Evolutionary conservation across 768 basidiomycete species (phyloP).

Genomic region (Steccherinum ochraceum): DNA sequence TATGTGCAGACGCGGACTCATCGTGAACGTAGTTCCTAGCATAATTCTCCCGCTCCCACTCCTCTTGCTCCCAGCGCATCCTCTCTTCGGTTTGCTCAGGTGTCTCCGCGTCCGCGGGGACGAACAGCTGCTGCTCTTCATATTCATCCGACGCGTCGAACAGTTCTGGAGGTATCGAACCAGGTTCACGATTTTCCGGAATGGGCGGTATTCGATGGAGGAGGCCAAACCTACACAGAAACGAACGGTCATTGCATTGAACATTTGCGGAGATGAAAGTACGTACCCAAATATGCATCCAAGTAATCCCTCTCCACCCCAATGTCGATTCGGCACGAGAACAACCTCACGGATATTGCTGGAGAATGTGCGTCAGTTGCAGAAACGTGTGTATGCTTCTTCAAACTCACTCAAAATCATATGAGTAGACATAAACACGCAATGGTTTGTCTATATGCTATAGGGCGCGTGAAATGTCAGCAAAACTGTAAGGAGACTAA

Average conservation of each 20-base stretch:
- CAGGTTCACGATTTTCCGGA: slow-evolving; percentile 49
- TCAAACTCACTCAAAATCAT: slow-evolving; percentile 84
- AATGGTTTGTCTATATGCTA: slow-evolving; percentile 93
- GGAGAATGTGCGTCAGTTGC: slow-evolving; percentile 3
- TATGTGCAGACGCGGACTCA: slow-evolving; percentile 11
- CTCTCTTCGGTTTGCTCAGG: slow-evolving; percentile 17
- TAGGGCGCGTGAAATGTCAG: not conserved
- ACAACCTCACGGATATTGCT: slow-evolving; percentile 92
- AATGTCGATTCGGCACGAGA: slow-evolving; percentile 90
- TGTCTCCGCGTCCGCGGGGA: slow-evolving; percentile 70
- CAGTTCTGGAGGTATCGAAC: slow-evolving; percentile 51
- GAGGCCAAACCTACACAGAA: slow-evolving; percentile 64
- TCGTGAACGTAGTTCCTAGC: slow-evolving; percentile 15
- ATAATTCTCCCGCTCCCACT: slow-evolving; percentile 24
- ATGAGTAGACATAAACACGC: slow-evolving; percentile 92
- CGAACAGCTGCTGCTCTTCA: slow-evolving; percentile 63
- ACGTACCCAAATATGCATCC: slow-evolving; percentile 94
- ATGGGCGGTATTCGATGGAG: slow-evolving; percentile 90
- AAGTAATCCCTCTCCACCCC: slow-evolving; percentile 94
- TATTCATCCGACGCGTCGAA: slow-evolving; percentile 42
- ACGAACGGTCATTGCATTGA: slow-evolving; percentile 1
- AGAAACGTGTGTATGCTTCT: not conserved
- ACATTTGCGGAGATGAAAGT: not conserved
- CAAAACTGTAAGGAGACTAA: not conserved
- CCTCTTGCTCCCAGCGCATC: slow-evolving; percentile 19